Evolutionary conservation across 192 early-diverging fungal genomes (phyloP), one percentile per base, ranked within the genome.

Genomic region (Phlyctochytrium planicorne): DNA sequence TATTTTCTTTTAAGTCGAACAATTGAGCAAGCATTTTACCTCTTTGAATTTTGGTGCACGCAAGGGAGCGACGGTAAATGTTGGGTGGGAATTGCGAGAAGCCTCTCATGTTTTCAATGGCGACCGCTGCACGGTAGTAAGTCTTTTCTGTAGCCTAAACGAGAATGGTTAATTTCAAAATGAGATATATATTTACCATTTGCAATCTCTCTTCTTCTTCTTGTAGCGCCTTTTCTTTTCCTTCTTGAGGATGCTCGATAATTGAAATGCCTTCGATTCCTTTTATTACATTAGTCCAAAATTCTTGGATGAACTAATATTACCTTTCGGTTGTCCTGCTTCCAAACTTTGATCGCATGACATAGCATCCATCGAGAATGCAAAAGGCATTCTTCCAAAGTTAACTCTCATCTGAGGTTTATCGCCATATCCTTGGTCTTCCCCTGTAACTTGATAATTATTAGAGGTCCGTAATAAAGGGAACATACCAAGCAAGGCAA

Each of bases 51-150:
- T 70, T 70, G 2, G 80, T 84, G 30, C 74, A 75, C 16, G 81
- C 81, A 52, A 86, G 64, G 4, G 82, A 84, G 20, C 82, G 75
- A 24, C 82, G 66, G 62, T 86, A 86, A 32, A 84, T 77, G 32
- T 71, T 75, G 16, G 84, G 84, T 32, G 84, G 84, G 66, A 83
- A 86, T 59, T 84, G 81, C 2, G 84, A 86, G 67, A 84, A 84
- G 68, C 79, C 80, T 50, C 74, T 75, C 27, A 65, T 61, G 17
- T 61, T 47, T 20, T 81, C 79, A 10, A 62, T 53, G 2, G 71
- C 30, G 6, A 81, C 36, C 2, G 72, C 62, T 16, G 62, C 69
- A 12, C 77, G 64, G 53, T 78, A 78, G 37, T 62, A 69, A 50
- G 63, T 81, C 50, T 81, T 84, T 33, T 84, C 82, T 23, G 79